phyloP scores from a whole-genome alignment of 169 alveolate genomes.

The Cryptosporidium bovis region DNA sequence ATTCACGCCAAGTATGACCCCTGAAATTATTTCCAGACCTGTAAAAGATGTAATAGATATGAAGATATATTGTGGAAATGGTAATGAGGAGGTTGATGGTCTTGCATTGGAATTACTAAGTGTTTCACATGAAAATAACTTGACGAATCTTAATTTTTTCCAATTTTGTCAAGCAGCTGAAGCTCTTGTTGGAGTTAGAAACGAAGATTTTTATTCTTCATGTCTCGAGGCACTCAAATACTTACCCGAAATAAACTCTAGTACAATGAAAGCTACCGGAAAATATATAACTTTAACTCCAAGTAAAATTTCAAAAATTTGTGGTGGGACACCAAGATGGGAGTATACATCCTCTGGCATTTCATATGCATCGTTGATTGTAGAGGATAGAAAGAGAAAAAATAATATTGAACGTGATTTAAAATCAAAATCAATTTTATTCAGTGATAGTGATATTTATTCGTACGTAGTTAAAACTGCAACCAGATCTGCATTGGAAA shows the following conservation, averaged over 20 bases:
- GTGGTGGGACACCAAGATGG: slow-evolving; percentile 55
- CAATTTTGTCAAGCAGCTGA: slow-evolving; percentile 67
- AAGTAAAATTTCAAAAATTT: slow-evolving; percentile 21
- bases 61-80: slow-evolving; percentile 47
- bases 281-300: slow-evolving; percentile 1
- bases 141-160: slow-evolving; percentile 31
- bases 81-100: slow-evolving; percentile 60
- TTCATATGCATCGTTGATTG: slow-evolving; percentile 46
- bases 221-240: slow-evolving; percentile 43
- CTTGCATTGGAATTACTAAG: slow-evolving; percentile 58
- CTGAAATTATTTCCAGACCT: slow-evolving; percentile 46
- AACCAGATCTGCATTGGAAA: slow-evolving; percentile 66
- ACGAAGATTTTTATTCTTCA: slow-evolving; percentile 42
- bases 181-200: slow-evolving; percentile 56
- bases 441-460: slow-evolving; percentile 14
- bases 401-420: background rate
- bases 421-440: background rate
- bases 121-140: slow-evolving; percentile 59
- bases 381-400: slow-evolving; percentile 34
- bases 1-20: slow-evolving; percentile 10
- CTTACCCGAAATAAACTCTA: slow-evolving; percentile 28
- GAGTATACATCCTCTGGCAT: slow-evolving; percentile 55
- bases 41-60: slow-evolving; percentile 40
- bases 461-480: slow-evolving; percentile 69
- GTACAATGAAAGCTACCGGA: slow-evolving; percentile 4